Conservation (phyloP, 768 basidiomycete species). For the Multifurca ochricompacta region DNA sequence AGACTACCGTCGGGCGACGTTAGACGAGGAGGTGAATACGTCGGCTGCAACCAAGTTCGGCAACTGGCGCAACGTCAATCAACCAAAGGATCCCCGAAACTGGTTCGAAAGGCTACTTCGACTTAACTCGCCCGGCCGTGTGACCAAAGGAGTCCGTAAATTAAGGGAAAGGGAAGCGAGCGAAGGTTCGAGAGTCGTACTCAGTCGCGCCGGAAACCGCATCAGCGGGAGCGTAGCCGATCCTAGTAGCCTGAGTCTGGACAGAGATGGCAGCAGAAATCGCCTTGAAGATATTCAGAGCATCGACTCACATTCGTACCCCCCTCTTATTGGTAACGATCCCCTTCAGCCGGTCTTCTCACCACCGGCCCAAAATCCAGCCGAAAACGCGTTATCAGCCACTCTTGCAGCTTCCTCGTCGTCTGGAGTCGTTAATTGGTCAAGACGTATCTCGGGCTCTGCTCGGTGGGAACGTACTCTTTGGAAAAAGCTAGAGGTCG, state of each 20-base stretch:
- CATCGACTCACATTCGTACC: conserved; percentile 24
- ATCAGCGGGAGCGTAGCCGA: conserved; percentile 25
- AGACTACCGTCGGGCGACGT: conserved; percentile 80
- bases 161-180: conserved; percentile 72
- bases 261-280: conserved; percentile 11
- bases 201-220: conserved; percentile 37
- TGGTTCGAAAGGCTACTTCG: conserved; percentile 72
- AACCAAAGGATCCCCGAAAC: conserved; percentile 63
- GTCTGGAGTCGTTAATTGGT: conserved; percentile 77
- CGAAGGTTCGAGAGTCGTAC: conserved; percentile 55
- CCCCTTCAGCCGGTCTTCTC: conserved; percentile 12
- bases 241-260: conserved; percentile 24
- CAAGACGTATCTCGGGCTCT: conserved; percentile 54
- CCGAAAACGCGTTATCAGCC: neutral
- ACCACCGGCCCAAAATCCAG: conserved; percentile 1
- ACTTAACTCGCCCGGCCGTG: conserved; percentile 60
- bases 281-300: conserved; percentile 31
- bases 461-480: conserved; percentile 91
- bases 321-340: conserved; percentile 17
- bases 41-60: conserved; percentile 86
- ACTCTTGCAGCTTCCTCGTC: conserved; percentile 7
- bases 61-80: conserved; percentile 87
- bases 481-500: conserved; percentile 98
- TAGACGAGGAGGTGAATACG: conserved; percentile 94
- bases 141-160: conserved; percentile 80